A percentile compares a stretch with the other conserved stretches of the same genome.
These are phyloP conservation scores for Podaxis pistillaris DNA, from an alignment of 768 basidiomycete species.

Conservation along the genomic window DNA sequence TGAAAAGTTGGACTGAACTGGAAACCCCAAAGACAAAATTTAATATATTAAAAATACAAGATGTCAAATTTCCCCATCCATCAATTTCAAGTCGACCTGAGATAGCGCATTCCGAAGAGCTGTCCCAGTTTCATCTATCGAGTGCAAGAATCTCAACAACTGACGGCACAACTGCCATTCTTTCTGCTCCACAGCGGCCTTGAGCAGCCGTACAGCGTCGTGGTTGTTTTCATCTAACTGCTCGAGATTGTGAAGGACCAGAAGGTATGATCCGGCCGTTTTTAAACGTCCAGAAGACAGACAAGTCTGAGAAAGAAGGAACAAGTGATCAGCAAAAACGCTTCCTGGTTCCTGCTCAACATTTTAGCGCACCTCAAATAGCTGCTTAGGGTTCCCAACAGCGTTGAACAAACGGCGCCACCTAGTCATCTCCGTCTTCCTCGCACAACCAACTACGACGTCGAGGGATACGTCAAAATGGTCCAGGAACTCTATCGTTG, in stretches of 20 bases:
- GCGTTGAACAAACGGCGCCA: conserved; percentile 89
- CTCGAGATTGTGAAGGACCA: conserved; percentile 92
- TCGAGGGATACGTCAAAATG: conserved; percentile 90
- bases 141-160: conserved; percentile 87
- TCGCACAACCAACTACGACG: conserved; percentile 92
- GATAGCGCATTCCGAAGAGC: conserved; percentile 63
- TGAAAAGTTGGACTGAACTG: background rate
- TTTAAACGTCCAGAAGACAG: conserved; percentile 69
- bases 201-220: conserved; percentile 81
- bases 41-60: background rate
- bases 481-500: conserved; percentile 87
- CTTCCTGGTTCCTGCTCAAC: background rate
- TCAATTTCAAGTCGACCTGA: conserved; percentile 29
- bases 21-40: background rate
- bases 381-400: conserved; percentile 84
- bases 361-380: conserved; percentile 73
- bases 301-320: conserved; percentile 55
- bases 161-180: conserved; percentile 94
- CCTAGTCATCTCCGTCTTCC: conserved; percentile 91
- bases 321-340: background rate
- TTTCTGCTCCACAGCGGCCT: conserved; percentile 68
- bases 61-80: conserved; percentile 8
- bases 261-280: conserved; percentile 89
- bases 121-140: conserved; percentile 83
- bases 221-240: conserved; percentile 77